These are phyloP conservation scores for Raffaelea ambrosiae DNA, from an alignment of 2,329 filamentous ascomycete species.

Conservation along the genomic window DNA sequence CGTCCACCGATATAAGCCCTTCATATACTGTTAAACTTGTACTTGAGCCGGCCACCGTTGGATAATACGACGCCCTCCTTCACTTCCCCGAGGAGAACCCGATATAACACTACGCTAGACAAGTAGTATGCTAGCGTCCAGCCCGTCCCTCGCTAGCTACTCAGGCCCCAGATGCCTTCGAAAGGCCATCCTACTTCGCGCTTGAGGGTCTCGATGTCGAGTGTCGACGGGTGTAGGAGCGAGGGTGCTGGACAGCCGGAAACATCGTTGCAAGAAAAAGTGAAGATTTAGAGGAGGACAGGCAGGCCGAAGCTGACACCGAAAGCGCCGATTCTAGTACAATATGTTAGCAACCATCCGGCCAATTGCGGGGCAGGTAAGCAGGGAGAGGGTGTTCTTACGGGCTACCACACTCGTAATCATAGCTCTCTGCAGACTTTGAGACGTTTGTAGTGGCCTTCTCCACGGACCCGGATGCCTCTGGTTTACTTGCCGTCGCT, in stretches of 20 bases:
- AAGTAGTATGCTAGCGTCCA: conserved; percentile 71
- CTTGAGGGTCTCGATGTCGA: conserved; percentile 67
- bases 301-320: conserved; percentile 75
- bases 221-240: conserved; percentile 60
- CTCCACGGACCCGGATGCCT: too few species aligned
- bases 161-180: conserved; percentile 60
- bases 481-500: too few species aligned
- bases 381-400: too few species aligned
- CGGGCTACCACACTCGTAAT: too few species aligned
- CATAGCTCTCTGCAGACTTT: too few species aligned
- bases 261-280: conserved; percentile 86
- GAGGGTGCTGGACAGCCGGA: conserved; percentile 85
- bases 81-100: conserved; percentile 66
- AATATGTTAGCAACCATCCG: too few species aligned
- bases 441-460: too few species aligned
- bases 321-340: conserved; percentile 56
- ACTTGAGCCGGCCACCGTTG: conserved; percentile 67
- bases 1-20: too few species aligned
- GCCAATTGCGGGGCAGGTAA: too few species aligned
- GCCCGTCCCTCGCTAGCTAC: conserved; percentile 59
- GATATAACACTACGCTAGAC: conserved; percentile 67
- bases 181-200: conserved; percentile 72
- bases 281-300: conserved; percentile 66
- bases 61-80: conserved; percentile 61
- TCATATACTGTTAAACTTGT: conserved; percentile 65